phyloP scores from a whole-genome alignment of 2,329 filamentous ascomycete species.

The Fusarium phyllophilum region DNA sequence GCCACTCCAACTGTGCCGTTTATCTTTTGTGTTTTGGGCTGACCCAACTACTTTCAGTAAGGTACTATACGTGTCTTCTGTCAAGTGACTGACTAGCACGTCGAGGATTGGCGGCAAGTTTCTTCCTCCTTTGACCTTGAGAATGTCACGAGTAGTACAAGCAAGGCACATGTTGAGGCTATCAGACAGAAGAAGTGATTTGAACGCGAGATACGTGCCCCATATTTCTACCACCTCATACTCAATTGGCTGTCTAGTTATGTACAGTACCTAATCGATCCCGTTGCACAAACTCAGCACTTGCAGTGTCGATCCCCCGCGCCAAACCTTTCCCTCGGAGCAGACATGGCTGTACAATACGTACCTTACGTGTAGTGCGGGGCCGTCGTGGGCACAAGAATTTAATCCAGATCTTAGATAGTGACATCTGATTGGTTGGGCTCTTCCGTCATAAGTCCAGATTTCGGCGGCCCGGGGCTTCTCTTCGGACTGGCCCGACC shows the following conservation, averaged over 20 bases:
- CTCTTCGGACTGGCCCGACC: conserved; percentile 26
- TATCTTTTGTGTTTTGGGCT: conserved; percentile 1
- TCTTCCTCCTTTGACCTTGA: neutral
- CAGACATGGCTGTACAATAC: neutral
- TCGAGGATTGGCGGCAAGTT: neutral
- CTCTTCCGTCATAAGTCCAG: conserved; percentile 2
- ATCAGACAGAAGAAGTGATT: neutral
- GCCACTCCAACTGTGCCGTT: conserved; percentile 6
- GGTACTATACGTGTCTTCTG: neutral
- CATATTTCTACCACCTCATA: neutral
- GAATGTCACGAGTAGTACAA: neutral
- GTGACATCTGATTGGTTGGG: neutral
- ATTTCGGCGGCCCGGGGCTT: neutral
- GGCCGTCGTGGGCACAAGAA: neutral
- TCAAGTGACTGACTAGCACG: neutral
- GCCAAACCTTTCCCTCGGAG: conserved; percentile 16
- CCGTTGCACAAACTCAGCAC: conserved; percentile 4
- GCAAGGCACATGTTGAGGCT: neutral
- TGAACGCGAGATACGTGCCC: neutral
- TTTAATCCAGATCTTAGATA: neutral
- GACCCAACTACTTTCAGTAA: neutral
- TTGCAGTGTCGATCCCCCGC: conserved; percentile 39
- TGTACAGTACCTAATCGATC: neutral
- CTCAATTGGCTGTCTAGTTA: neutral
- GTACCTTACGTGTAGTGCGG: neutral